Percentiles rank a stretch among this genome's conserved stretches.
Conservation (phyloP, 2,329 filamentous ascomycete species). For the Aspergillus fructus region DNA sequence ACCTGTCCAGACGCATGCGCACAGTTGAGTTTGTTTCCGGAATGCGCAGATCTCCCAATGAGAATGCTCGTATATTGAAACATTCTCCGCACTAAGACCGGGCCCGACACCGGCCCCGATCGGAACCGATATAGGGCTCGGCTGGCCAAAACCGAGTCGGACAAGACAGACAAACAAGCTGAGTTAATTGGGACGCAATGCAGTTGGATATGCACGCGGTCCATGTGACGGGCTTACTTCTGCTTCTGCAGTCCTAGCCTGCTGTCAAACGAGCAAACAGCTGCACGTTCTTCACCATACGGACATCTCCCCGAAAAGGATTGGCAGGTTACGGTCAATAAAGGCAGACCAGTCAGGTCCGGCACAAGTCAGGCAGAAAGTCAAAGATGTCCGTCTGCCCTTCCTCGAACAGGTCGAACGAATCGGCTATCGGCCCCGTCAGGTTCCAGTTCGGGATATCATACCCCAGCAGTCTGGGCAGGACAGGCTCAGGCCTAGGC, state of each 20-base stretch:
- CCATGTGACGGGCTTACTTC: too few relatives aligned
- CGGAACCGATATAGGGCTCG: constrained; percentile 7
- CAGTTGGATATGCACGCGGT: too few relatives aligned
- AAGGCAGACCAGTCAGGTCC: background rate
- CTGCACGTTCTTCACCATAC: too few relatives aligned
- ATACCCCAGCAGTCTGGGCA: constrained; percentile 27
- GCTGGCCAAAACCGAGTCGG: background rate
- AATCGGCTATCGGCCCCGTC: constrained; percentile 37
- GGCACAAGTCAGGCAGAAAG: constrained; percentile 34
- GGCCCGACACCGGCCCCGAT: constrained; percentile 22
- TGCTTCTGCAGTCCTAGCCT: too few relatives aligned
- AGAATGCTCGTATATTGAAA: background rate
- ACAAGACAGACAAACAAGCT: background rate
- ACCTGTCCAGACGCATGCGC: constrained; percentile 8
- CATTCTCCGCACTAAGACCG: constrained; percentile 1
- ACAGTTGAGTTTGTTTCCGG: background rate
- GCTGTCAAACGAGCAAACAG: too few relatives aligned
- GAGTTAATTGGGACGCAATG: too few relatives aligned
- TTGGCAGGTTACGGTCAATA: too few relatives aligned
- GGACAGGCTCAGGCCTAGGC: constrained; percentile 19
- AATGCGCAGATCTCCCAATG: background rate
- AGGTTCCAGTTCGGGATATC: constrained; percentile 37
- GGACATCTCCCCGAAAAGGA: too few relatives aligned
- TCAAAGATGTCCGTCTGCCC: constrained; percentile 39
- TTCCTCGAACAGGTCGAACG: constrained; percentile 37